Evolutionary conservation across 2,329 filamentous ascomycete species (phyloP).

Genomic region (Beauveria sp.): DNA sequence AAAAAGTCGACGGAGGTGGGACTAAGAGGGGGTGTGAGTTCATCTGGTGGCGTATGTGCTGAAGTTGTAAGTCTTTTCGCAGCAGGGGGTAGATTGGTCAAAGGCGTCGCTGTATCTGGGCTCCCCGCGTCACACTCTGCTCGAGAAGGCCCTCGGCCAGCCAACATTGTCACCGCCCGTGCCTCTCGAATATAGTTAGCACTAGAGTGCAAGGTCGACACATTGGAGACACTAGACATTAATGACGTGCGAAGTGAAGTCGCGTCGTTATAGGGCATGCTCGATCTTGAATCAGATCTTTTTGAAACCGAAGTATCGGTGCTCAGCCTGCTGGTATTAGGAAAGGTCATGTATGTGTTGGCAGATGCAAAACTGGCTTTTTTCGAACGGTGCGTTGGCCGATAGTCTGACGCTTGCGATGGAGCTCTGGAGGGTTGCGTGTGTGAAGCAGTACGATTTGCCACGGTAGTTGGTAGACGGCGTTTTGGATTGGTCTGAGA

Average conservation of each 20-base stretch:
- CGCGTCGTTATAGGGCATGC: slow-evolving; percentile 14
- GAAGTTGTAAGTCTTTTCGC: slow-evolving; percentile 15
- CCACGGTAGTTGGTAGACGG: not conserved
- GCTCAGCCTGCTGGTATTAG: slow-evolving; percentile 15
- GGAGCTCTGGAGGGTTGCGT: not conserved
- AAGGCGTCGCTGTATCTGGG: slow-evolving; percentile 2
- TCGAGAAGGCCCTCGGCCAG: slow-evolving; percentile 20
- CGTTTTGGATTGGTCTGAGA: not conserved
- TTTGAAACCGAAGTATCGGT: not conserved
- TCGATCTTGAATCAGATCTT: slow-evolving; percentile 17
- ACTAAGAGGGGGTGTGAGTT: slow-evolving; percentile 43
- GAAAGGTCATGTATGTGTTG: slow-evolving; percentile 37
- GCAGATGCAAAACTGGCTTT: slow-evolving; percentile 32
- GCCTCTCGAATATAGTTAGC: slow-evolving; percentile 31
- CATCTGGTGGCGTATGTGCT: slow-evolving; percentile 23
- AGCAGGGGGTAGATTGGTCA: slow-evolving; percentile 15
- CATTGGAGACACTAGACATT: not conserved
- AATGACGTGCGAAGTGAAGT: slow-evolving; percentile 2
- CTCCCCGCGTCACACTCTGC: slow-evolving; percentile 19
- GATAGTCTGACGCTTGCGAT: slow-evolving; percentile 1
- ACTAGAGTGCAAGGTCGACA: not conserved
- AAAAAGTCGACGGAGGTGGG: slow-evolving; percentile 45
- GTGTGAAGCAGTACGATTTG: not conserved
- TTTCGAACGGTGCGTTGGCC: slow-evolving; percentile 28
- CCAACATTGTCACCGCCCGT: slow-evolving; percentile 30